Base-by-base conservation (phyloP, 2,329 filamentous ascomycete genomes). In the Colletotrichum sp. region DNA sequence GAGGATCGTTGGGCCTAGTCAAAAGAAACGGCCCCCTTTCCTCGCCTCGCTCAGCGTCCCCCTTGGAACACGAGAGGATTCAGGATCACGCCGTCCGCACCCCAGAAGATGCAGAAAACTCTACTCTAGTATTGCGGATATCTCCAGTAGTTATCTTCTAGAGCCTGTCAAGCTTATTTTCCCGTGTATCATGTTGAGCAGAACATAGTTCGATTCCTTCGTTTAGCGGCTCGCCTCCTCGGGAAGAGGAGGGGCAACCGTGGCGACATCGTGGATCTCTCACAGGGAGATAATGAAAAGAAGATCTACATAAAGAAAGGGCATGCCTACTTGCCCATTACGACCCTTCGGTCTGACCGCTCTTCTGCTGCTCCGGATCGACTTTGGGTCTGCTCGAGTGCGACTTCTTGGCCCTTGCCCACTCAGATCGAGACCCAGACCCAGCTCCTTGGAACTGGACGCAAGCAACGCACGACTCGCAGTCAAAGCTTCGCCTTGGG, bases 61-160 rank as follows among this genome's bases (percentile, higher is more conserved):
- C 36, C 67, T 57, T 69, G 67, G 43, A 64, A 69, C 67, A 69
- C 67, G 67, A 69, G 67, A 55, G 47, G 68, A 65, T 43, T 57
- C 61, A 65, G 68, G 68, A 58, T 58, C 59, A 70, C 34, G 61
- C 68, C 59, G 68, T 70, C 68, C 51, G 33, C 68, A 21, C 43
- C 27, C 36, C 33, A 34, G 51, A 61, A 64, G 43, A 8, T 70
- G 47, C 59, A 47, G 57, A 55, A 65, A 70, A 70, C 61, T 70
- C 33, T 70, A 65, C 57, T 55, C 54, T 57, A 57, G 21, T 57
- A 57, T 24, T 31, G 24, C 31, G 33, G 15, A 59, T n/a, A 31
- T 63, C 18, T 55, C 15, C 7, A 55, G 47, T 16, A n/a, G 43
- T 63, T 55, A 69, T 55, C 59, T 47, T 64, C 34, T n/a, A 58